Evolutionary conservation across 306 rosid genomes (phyloP), one percentile per base, ranked within the genome.

Genomic region (Lathyrus tuberosus): DNA sequence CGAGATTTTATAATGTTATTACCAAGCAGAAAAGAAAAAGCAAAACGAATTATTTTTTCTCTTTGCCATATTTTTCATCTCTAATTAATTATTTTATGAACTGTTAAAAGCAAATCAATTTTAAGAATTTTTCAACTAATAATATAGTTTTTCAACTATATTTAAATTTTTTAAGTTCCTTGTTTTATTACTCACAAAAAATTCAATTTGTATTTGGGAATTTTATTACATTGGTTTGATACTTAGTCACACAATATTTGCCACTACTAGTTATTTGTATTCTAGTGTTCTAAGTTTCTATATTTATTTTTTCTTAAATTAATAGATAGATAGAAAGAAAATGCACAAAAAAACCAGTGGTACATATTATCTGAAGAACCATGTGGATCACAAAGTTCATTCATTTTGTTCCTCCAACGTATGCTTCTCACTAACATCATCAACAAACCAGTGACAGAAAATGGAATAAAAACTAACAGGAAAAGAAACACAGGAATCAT

Each of bases 311-410:
- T 61, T 51, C 26, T 18, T 56, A 75, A 30, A 48, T 17, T 53
- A 33, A 59, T 15, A 65, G 61, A 73, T 54, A 73, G 53, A 81
- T 60, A 57, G 26, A 61, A 60, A 40, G 22, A 70, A 69, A 38
- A 51, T 40, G 49, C 51, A 1, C 0, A 74, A 76, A 77, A 76
- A 82, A 82, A 82, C 20, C 83, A 74, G 86, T 85, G 86, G 89
- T 9, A 85, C 74, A 70, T 44, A 77, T 85, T 77, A 38, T 67
- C 70, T 72, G 72, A 61, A 37, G 43, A 51, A 82, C 84, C 83
- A 62, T 79, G 82, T 82, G 89, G 89, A 79, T 79, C 72, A 79
- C 57, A 82, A 60, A 66, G 43, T 69, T 71, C 82, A 76, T 70
- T 62, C 78, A 38, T 69, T 60, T 18, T 65, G 72, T 81, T 71